phyloP scores from a whole-genome alignment of 192 early-diverging fungal species.

The Coemansia sp. region DNA sequence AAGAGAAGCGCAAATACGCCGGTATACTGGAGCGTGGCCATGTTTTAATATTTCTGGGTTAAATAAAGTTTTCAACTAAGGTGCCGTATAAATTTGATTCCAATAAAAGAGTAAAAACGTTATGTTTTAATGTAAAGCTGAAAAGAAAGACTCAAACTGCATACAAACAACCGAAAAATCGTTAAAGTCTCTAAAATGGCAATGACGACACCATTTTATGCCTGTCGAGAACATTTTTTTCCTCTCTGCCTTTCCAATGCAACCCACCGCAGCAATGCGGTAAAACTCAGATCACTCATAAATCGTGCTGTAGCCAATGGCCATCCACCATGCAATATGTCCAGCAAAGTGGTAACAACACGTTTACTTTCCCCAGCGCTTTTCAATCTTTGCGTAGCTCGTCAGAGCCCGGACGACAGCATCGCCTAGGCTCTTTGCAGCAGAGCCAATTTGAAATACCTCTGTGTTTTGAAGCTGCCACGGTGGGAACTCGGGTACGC shows the following conservation, averaged over 20 bases:
- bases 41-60: slow-evolving; percentile 3
- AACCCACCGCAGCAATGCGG: not conserved
- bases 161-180: too few relatives aligned
- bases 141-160: not conserved
- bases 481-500: slow-evolving; percentile 46
- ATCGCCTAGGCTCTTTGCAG: slow-evolving; percentile 24
- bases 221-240: too few relatives aligned
- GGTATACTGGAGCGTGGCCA: slow-evolving; percentile 50
- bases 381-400: slow-evolving; percentile 40
- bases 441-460: slow-evolving; percentile 30
- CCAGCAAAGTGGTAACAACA: slow-evolving; percentile 5
- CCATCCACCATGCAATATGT: not conserved
- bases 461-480: slow-evolving; percentile 49
- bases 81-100: too few relatives aligned
- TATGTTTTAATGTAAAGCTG: not conserved
- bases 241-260: too few relatives aligned
- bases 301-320: slow-evolving; percentile 7
- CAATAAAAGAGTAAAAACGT: not conserved
- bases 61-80: too few relatives aligned
- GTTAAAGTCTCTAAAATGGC: too few relatives aligned
- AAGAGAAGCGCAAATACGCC: slow-evolving; percentile 44
- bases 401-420: slow-evolving; percentile 24
- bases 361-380: slow-evolving; percentile 35
- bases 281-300: not conserved
- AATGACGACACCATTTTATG: too few relatives aligned